Conservation (phyloP, 768 basidiomycete genomes). For the Lactarius psammicola region DNA sequence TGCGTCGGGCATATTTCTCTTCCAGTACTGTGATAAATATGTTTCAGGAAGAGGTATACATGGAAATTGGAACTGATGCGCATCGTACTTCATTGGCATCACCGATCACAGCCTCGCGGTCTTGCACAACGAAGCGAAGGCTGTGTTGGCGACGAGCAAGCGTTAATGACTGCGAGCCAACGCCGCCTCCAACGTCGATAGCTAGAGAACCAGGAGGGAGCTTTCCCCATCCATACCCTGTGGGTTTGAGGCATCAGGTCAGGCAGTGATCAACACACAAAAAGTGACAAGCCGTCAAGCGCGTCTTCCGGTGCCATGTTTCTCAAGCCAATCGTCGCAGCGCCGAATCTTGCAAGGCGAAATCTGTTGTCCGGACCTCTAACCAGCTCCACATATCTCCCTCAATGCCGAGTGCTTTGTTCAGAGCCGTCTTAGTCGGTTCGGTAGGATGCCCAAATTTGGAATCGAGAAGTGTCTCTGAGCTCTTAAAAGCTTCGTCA, state of each 20-base stretch:
- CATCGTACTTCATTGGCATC: neutral
- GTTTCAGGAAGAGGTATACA: too few relatives aligned
- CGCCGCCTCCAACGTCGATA: too few relatives aligned
- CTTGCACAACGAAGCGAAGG: too few relatives aligned
- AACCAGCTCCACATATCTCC: too few relatives aligned
- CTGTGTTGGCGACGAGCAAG: too few relatives aligned
- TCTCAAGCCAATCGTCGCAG: conserved; percentile 36
- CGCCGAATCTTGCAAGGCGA: conserved; percentile 13
- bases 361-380: too few relatives aligned
- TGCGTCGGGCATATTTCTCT: neutral
- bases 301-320: neutral
- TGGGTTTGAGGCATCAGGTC: neutral
- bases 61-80: neutral
- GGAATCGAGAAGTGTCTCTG: conserved; percentile 38
- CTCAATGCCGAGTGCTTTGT: too few relatives aligned
- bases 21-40: neutral
- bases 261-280: too few relatives aligned
- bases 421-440: too few relatives aligned
- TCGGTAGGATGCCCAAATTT: conserved; percentile 5
- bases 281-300: neutral
- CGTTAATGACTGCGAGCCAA: too few relatives aligned
- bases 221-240: neutral
- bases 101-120: neutral
- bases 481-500: conserved; percentile 37
- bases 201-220: too few relatives aligned